These are phyloP conservation scores for Verticillium klebahnii DNA, from an alignment of 2,329 filamentous ascomycete species.

Conservation along the genomic window DNA sequence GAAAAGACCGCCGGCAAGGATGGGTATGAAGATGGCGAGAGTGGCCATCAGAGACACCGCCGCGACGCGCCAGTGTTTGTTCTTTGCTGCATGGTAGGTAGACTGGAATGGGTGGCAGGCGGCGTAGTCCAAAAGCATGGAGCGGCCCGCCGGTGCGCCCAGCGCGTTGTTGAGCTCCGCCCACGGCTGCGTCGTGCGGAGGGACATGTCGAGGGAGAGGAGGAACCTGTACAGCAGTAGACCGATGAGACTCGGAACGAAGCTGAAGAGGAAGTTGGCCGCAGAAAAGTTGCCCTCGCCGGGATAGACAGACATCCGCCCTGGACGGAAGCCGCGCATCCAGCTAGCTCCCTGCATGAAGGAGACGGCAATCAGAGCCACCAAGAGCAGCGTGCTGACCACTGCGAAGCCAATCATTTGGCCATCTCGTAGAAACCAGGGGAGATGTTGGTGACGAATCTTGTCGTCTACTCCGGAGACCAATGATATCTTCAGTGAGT, in stretches of 20 bases:
- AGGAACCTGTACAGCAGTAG: constrained; percentile 63
- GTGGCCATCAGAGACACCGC: constrained; percentile 54
- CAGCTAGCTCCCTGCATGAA: constrained; percentile 68
- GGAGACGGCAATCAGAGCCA: constrained; percentile 71
- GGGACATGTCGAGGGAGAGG: constrained; percentile 59
- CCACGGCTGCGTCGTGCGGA: constrained; percentile 67
- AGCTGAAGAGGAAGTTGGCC: constrained; percentile 83
- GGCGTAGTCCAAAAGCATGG: constrained; percentile 67
- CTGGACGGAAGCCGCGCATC: constrained; percentile 65
- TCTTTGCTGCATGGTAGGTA: constrained; percentile 51
- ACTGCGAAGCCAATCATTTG: constrained; percentile 63
- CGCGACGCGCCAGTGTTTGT: constrained; percentile 63
- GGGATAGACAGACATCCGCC: constrained; percentile 54
- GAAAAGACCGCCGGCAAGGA: constrained; percentile 67
- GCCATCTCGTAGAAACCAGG: constrained; percentile 68
- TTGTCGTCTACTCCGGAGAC: constrained; percentile 41
- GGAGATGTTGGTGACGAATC: constrained; percentile 63
- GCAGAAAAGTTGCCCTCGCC: constrained; percentile 67
- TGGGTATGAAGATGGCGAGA: constrained; percentile 58
- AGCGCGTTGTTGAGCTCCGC: constrained; percentile 52
- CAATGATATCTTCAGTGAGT: constrained; percentile 25
- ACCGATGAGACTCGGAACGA: constrained; percentile 65
- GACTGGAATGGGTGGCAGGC: constrained; percentile 59
- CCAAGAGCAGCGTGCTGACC: constrained; percentile 55
- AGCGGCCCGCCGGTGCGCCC: constrained; percentile 58